Base-by-base conservation (phyloP, 2,329 filamentous ascomycete genomes). In the Trichoderma atrobrunneum region DNA sequence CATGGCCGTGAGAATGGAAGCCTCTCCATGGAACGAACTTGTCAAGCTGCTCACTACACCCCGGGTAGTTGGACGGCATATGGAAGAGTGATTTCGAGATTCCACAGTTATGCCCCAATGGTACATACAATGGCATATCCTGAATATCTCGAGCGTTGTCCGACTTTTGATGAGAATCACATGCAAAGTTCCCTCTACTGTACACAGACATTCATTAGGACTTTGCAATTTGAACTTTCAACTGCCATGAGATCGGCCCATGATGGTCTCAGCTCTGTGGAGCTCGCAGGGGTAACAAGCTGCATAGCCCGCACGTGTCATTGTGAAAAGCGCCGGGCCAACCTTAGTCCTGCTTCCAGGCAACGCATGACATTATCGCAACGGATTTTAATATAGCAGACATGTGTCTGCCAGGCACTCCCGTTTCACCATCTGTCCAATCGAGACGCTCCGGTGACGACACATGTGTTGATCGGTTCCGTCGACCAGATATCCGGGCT, bases 391-490 rank as follows among this genome's bases (percentile, higher is more conserved):
- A 34, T 69, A 36, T 34, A 36, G 66, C 30, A n/a, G n/a, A 16
- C 54, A 68, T 61, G 66, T 28, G 32, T 34, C 67, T 24, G 67
- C 67, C 67, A 70, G 67, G 67, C 67, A 70, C 67, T 70, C 39
- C 57, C 57, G 57, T 36, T 34, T 39, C 39, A 61, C 21, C 8
- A 14, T 54, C 24, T 28, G 57, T 70, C 67, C 67, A 70, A 70
- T 70, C 21, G 39, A 39, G 59, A 14, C 39, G 67, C 59, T 54
- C 30, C 54, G 14, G 57, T 70, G 67, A 70, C 67, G 67, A 54
- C 67, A 70, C 67, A 70, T 62, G 34, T 54, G 32, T 70, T 39
- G 67, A 36, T 54, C 67, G 26, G n/a, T 48, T n/a, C 36, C 39
- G 10, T 16, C 11, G 26, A 34, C 56, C 54, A 61, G 36, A 32